Conservation (phyloP, 169 alveolate species). For the Perkinsus olseni region DNA sequence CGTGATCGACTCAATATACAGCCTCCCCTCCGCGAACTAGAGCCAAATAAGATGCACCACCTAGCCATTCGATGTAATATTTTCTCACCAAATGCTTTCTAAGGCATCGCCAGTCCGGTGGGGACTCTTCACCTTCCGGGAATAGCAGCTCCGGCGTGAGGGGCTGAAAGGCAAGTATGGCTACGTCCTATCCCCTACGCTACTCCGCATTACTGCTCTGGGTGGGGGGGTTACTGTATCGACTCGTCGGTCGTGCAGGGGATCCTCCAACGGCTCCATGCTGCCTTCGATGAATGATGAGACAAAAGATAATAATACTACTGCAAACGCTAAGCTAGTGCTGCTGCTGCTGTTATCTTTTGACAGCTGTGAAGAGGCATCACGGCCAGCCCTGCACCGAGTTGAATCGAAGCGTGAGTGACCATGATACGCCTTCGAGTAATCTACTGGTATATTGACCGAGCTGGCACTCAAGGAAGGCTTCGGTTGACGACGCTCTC, state of each 20-base stretch:
- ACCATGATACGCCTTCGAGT: no score
- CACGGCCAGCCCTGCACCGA: no score
- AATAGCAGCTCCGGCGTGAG: conserved; percentile 53
- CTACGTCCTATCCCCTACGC: neutral
- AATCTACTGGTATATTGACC: no score
- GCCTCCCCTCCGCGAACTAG: conserved; percentile 12
- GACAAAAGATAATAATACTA: no score
- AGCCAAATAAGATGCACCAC: conserved; percentile 54
- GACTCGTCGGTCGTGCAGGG: conserved; percentile 60
- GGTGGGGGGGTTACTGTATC: conserved; percentile 69
- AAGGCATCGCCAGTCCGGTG: conserved; percentile 77
- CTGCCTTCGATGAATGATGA: neutral
- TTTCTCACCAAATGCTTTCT: conserved; percentile 75
- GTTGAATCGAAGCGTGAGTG: no score
- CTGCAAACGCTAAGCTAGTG: no score
- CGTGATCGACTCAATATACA: neutral
- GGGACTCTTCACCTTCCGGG: conserved; percentile 56
- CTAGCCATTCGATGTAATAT: conserved; percentile 66
- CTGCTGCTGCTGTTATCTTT: no score
- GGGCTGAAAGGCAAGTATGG: conserved; percentile 31
- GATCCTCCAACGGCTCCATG: conserved; percentile 69
- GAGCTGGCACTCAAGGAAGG: no score
- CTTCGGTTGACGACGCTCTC: no score
- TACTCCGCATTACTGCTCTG: conserved; percentile 26
- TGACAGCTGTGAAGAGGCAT: no score